These are phyloP conservation scores for Nicotiana benthamiana DNA, from an alignment of 257 asterid species.

Conservation along the genomic window DNA sequence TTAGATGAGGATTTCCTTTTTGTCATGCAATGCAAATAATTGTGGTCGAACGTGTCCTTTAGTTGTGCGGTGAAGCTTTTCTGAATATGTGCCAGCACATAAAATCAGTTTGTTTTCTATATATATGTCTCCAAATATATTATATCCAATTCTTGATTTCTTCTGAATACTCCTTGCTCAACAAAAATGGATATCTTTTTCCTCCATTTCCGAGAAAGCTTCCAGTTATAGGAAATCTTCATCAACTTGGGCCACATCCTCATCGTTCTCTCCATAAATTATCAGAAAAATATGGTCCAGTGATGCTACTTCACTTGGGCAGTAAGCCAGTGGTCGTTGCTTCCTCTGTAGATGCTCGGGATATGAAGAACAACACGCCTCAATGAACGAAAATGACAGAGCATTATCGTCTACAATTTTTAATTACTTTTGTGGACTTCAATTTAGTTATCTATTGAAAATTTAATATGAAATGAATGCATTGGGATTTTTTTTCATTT, in stretches of 20 bases:
- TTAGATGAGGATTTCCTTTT: not conserved
- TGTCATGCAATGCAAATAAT: not conserved
- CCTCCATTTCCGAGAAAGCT: conserved; percentile 42
- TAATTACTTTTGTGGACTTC: too few species aligned
- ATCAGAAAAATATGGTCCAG: conserved; percentile 27
- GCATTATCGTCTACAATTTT: too few species aligned
- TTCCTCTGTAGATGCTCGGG: conserved; percentile 28
- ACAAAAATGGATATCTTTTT: not conserved
- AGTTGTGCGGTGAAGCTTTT: not conserved
- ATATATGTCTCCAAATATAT: too few species aligned
- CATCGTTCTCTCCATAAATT: conserved; percentile 32
- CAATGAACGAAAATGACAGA: too few species aligned
- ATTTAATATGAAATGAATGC: too few species aligned
- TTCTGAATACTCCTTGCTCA: too few species aligned
- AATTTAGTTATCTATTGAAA: too few species aligned
- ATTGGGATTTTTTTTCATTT: too few species aligned
- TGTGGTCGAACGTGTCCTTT: not conserved
- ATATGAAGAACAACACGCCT: too few species aligned
- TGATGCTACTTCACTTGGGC: conserved; percentile 42
- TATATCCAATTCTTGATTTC: too few species aligned
- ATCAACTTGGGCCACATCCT: conserved; percentile 32
- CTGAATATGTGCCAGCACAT: not conserved
- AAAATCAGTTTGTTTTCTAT: not conserved
- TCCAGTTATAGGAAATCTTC: conserved; percentile 37
- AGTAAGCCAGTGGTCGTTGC: conserved; percentile 26